Evolutionary conservation across 2,329 filamentous ascomycete genomes (phyloP), one percentile per base, ranked within the genome.

Genomic region (Aspergillus sp.): DNA sequence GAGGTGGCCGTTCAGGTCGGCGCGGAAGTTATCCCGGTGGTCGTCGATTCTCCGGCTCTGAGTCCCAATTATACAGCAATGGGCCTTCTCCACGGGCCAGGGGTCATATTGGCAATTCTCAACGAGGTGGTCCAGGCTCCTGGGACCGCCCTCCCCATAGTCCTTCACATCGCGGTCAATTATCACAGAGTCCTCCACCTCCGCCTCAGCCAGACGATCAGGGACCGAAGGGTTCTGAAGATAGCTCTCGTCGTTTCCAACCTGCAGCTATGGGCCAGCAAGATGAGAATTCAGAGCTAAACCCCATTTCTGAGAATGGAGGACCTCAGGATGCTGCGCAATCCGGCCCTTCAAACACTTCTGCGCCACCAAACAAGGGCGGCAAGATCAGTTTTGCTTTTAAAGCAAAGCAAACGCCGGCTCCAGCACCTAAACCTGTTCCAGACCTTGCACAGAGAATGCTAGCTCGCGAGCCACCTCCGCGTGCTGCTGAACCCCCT

Each of bases 331-430:
- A 78, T 49, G 82, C 83, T 72, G 79, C 42, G 79, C 26, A 80
- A 80, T 17, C 78, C 45, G 44, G 82, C 52, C 76, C 82, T 36
- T 73, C 80, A 2, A 77, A 81, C 17, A 76, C 78, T 2, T 79
- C 82, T 4, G 77, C 82, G n/a, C 77, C 81, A 54, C 65, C 72
- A 54, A 69, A 77, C 65, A 75, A 77, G 53, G 75, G 76, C 2
- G 84, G 84, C 42, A 94, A 93, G 72, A 95, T 96, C 65, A 95
- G 90, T 68, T 97, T 97, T 69, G 90, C 91, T 1, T 90, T 97
- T 71, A 96, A 96, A 68, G 82, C 86, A 51, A 93, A 88, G 66
- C 82, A 85, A 19, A 78, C 80, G 3, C 78, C 85, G 17, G 73
- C 76, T 22, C 76, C 80, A 55, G 76, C 78, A 52, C 74, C 75